Base-by-base conservation (phyloP, 2,329 filamentous ascomycete species). In the Pseudocercospora fuligena region DNA sequence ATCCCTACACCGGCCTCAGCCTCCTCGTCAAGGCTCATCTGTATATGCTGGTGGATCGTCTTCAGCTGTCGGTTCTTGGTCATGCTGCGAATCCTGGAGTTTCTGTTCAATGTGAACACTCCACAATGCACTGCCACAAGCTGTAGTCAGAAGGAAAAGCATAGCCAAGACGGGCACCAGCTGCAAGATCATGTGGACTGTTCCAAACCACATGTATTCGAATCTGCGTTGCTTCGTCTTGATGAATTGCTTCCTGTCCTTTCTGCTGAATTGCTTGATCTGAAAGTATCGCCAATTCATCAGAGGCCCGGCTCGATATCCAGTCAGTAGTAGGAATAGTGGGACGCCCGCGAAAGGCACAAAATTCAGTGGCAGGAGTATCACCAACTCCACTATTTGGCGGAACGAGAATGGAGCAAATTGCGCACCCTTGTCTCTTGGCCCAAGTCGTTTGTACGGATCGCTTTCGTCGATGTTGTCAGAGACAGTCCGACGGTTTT, bases 201-300 rank as follows among this genome's bases (percentile, higher is more conserved):
- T 92, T 16, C 95, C 95, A 75, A 98, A 97, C 92, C 92, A 97
- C 14, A 93, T 90, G 77, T 97, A 98, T 66, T 95, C 92, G 87
- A 92, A 92, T 68, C 87, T 84, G 61, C 90, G 86, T 51, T 83
- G 83, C 66, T 85, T 85, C 36, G 82, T 83, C 63, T 84, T 85
- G 29, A 94, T 87, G 73, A 91, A 92, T 29, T 82, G 82, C 73
- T 92, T 92, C 69, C 88, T 85, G 76, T 96, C 87, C 73, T 90
- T 89, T 78, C 90, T 93, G 47, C 86, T 86, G 70, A 96, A 84
- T 0, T 90, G 92, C 47, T 89, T 85, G 58, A 99, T 83, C 74
- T 93, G 88, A 77, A 94, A 97, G 84, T 95, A 97, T 65, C 95
- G 85, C 83, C 94, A 95, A 73, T 97, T 94, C 63, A 95, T 90